Conservation (phyloP, 106 monocot species). For the Triglochin maritima region DNA sequence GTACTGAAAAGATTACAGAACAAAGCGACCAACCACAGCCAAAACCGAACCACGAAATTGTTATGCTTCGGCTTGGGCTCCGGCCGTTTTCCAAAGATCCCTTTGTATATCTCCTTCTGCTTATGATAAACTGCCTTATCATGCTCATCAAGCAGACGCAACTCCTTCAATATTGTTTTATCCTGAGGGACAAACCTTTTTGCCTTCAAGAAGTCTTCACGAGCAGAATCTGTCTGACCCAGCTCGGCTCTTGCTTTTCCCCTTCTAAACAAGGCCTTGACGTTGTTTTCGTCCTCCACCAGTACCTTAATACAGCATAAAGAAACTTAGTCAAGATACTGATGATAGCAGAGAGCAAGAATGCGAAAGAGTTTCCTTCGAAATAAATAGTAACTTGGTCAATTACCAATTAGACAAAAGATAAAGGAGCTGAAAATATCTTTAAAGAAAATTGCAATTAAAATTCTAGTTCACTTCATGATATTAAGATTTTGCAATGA, state of each 20-base stretch:
- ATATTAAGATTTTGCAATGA: too few species aligned
- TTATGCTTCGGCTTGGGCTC: slow-evolving; percentile 34
- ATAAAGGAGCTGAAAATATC: too few species aligned
- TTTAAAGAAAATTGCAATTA: too few species aligned
- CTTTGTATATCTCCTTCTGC: slow-evolving; percentile 94
- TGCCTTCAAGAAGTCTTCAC: slow-evolving; percentile 77
- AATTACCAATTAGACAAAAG: too few species aligned
- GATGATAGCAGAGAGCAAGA: background rate
- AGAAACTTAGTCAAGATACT: too few species aligned
- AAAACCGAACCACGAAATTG: slow-evolving; percentile 37
- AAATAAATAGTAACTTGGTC: background rate
- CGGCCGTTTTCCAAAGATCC: slow-evolving; percentile 77
- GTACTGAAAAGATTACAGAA: slow-evolving; percentile 37
- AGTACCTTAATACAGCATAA: slow-evolving; percentile 38
- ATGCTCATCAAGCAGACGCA: slow-evolving; percentile 54
- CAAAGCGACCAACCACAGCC: slow-evolving; percentile 55
- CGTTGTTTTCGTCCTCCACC: slow-evolving; percentile 77
- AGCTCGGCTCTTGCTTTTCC: slow-evolving; percentile 88
- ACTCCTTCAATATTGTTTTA: slow-evolving; percentile 54
- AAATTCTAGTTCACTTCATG: too few species aligned
- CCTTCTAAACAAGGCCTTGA: slow-evolving; percentile 81
- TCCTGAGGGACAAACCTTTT: slow-evolving; percentile 58
- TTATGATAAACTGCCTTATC: slow-evolving; percentile 89
- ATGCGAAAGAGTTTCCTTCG: background rate
- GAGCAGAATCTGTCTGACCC: slow-evolving; percentile 80